These are phyloP conservation scores for Tricholoma terreum DNA, from an alignment of 768 basidiomycete species.

Conservation along the genomic window DNA sequence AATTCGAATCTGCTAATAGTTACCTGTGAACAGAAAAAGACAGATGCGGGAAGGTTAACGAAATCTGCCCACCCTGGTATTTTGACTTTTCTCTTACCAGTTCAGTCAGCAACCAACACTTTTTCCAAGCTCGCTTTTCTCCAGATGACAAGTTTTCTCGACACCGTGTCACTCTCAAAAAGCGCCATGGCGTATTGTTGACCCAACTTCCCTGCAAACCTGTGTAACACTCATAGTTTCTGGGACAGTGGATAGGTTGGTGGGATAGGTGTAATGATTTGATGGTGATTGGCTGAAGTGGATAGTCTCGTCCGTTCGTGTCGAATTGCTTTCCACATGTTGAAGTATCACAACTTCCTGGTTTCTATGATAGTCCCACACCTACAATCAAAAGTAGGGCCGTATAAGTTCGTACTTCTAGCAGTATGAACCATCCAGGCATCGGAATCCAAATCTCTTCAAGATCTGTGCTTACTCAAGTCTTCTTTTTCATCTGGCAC, in stretches of 20 bases:
- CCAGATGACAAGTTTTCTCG: conserved; percentile 99
- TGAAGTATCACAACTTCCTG: neutral
- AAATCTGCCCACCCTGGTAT: conserved; percentile 97
- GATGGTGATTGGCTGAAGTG: neutral
- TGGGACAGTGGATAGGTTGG: neutral
- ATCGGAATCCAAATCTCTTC: too few species aligned
- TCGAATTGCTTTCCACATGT: neutral
- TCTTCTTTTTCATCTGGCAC: too few species aligned
- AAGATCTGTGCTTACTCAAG: too few species aligned
- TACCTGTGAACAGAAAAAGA: conserved; percentile 65
- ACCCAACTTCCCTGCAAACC: conserved; percentile 91
- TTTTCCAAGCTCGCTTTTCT: conserved; percentile 84
- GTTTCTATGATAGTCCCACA: too few species aligned
- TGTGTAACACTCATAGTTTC: conserved; percentile 42
- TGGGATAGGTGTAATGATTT: neutral
- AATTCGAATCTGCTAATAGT: neutral
- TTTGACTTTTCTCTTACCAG: conserved; percentile 15
- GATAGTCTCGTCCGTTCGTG: neutral
- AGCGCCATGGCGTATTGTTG: conserved; percentile 82
- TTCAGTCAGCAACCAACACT: conserved; percentile 3
- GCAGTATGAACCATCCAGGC: too few species aligned
- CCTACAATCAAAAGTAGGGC: too few species aligned
- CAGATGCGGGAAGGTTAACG: conserved; percentile 75
- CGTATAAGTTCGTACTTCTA: too few species aligned
- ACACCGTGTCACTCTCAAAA: conserved; percentile 96